Base-by-base conservation (phyloP, 108 stramenopile genomes). In the Aurantiochytrium sp. region DNA sequence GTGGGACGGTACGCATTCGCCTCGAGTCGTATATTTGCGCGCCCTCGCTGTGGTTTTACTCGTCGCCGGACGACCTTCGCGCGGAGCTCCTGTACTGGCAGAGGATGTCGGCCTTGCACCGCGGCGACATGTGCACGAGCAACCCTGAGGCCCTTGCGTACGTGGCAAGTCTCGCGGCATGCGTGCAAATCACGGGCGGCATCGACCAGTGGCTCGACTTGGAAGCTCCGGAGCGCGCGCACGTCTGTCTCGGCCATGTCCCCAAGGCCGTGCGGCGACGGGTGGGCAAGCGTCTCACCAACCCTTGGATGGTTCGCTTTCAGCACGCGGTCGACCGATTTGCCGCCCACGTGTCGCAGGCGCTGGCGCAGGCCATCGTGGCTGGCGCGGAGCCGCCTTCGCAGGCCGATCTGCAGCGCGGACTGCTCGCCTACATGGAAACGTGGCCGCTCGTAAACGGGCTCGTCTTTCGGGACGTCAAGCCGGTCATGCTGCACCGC, bases 71-170 rank as follows among this genome's bases (percentile, higher is more conserved):
- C 42, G 45, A 48, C 19, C 45, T 81, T 5, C 39, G 73, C 39
- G 39, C 42, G 19, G 73, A 81, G 39, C 39, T 81, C 6, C 27
- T 81, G 15, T 81, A 81, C 73, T 81, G 73, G 73, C 73, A 81
- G 24, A 6, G 73, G 12, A 41, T 48, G 73, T 22, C 73, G 6
- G 12, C 45, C 21, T 41, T 81, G 24, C 45, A 27, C 6, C 39
- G 45, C 6, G 73, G 73, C 6, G 73, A 81, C 6, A 48, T 81
- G 73, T 81, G 39, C 32, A 48, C 73, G 6, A 81, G 73, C 1
- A 81, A 81, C 32, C 73, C 73, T 15, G 73, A 81, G 30, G 73
- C 73, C n/a, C 24, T 81, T 6, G 73, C 42, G 27, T 81, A 81
- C 24, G 39, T 81, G 15, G 45, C 42, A n/a, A 48, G 73, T 48